Conservation (phyloP, 768 basidiomycete species). For the Collybia sp. region DNA sequence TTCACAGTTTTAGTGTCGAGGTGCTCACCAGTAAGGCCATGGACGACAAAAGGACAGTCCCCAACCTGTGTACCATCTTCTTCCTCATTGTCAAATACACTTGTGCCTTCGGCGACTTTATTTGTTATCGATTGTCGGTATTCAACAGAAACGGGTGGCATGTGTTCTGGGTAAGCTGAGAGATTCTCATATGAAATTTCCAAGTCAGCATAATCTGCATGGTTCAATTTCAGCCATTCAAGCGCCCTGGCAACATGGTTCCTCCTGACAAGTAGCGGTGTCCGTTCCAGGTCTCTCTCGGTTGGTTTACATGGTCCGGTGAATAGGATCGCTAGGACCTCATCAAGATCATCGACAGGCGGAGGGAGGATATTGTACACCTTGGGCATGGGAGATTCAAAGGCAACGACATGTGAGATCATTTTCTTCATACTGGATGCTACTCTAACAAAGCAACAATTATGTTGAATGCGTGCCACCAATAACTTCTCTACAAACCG, state of each 20-base stretch:
- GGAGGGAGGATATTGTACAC: conserved; percentile 20
- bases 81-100: conserved; percentile 18
- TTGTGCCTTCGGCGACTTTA: conserved; percentile 16
- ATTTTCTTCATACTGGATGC: conserved; percentile 17
- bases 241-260: conserved; percentile 19
- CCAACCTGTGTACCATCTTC: conserved; percentile 24
- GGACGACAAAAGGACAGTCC: conserved; percentile 29
- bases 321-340: too few relatives aligned
- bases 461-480: conserved; percentile 17
- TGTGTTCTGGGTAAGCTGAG: conserved; percentile 13
- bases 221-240: conserved; percentile 31
- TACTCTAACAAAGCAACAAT: conserved; percentile 16
- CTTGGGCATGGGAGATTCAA: conserved; percentile 17
- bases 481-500: conserved; percentile 18
- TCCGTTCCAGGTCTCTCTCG: neutral
- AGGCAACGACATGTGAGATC: conserved; percentile 16
- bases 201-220: conserved; percentile 25
- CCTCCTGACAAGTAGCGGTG: conserved; percentile 21
- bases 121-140: conserved; percentile 12
- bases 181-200: conserved; percentile 21
- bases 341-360: neutral
- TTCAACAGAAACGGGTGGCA: conserved; percentile 17
- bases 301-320: too few relatives aligned
- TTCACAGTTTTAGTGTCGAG: conserved; percentile 12
- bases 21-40: conserved; percentile 24